A percentile compares a stretch with the other conserved stretches of the same genome.
Conservation (phyloP, 2,329 filamentous ascomycete genomes). For the Claviceps pusilla region DNA sequence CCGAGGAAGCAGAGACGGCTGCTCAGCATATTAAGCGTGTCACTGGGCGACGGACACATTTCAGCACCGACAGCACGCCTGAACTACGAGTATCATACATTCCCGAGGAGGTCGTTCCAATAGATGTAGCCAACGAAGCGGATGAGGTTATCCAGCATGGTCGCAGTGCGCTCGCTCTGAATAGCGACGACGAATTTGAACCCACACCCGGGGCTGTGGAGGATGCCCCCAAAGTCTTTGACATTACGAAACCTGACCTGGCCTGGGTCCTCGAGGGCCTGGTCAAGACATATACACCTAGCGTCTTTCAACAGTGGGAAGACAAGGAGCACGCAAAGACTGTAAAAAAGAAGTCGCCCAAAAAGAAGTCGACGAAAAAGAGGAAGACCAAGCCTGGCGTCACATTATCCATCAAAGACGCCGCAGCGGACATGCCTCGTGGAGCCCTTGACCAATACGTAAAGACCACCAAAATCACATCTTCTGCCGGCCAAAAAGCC, state of each 20-base stretch:
- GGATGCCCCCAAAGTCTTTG: constrained; percentile 32
- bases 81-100: constrained; percentile 69
- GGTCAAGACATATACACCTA: constrained; percentile 13
- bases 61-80: constrained; percentile 56
- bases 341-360: constrained; percentile 9
- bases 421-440: constrained; percentile 8
- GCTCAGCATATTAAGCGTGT: constrained; percentile 46
- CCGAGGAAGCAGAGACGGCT: constrained; percentile 17
- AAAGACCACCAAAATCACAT: constrained; percentile 21
- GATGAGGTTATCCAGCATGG: constrained; percentile 40
- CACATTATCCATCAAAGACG: constrained; percentile 8
- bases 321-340: constrained; percentile 10
- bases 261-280: constrained; percentile 25
- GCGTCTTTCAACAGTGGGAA: constrained; percentile 15
- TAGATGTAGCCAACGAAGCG: constrained; percentile 60
- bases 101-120: constrained; percentile 59
- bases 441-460: constrained; percentile 28
- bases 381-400: constrained; percentile 9
- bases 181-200: constrained; percentile 50
- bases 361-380: constrained; percentile 9
- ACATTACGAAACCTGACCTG: constrained; percentile 47
- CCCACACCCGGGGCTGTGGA: constrained; percentile 18
- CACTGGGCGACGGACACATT: constrained; percentile 52
- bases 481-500: not conserved
- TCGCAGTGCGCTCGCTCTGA: constrained; percentile 42